These are phyloP conservation scores for Hypoxylon sp. DNA, from an alignment of 2,329 filamentous ascomycete species.

Conservation along the genomic window DNA sequence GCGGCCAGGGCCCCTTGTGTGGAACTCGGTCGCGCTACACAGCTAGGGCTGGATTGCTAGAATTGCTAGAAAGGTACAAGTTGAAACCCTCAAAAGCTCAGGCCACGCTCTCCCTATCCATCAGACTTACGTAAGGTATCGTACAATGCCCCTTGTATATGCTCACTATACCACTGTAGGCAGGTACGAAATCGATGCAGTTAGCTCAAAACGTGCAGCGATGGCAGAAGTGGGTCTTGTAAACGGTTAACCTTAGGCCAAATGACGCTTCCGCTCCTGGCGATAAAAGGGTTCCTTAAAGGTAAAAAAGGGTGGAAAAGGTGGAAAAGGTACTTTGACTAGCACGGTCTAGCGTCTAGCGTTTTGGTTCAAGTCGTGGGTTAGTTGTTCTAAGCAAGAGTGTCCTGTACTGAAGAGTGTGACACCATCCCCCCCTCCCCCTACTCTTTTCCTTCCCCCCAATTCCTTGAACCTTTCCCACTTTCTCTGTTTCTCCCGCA, in stretches of 20 bases:
- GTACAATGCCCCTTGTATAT: neutral
- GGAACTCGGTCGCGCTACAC: conserved; percentile 35
- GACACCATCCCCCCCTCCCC: conserved; percentile 38
- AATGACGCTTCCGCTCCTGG: conserved; percentile 33
- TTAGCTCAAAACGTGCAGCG: conserved; percentile 14
- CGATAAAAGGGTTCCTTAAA: conserved; percentile 7
- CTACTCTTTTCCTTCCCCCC: conserved; percentile 34
- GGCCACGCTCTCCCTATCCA: conserved; percentile 10
- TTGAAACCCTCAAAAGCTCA: conserved; percentile 12
- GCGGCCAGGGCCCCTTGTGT: conserved; percentile 15
- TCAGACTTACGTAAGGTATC: conserved; percentile 38
- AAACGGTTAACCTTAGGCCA: conserved; percentile 26
- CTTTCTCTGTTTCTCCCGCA: conserved; percentile 48
- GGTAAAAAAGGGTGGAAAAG: conserved; percentile 7
- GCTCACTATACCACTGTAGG: neutral
- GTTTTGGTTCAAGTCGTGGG: too few species aligned
- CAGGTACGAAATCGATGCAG: conserved; percentile 1
- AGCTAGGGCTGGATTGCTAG: conserved; percentile 32
- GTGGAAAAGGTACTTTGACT: conserved; percentile 19
- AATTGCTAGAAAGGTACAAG: conserved; percentile 19
- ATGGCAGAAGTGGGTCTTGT: conserved; percentile 19
- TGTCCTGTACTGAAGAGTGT: conserved; percentile 40
- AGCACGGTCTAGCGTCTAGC: conserved; percentile 9
- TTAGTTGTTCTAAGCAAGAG: conserved; percentile 4
- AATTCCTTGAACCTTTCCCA: conserved; percentile 42